A percentile compares a stretch with the other conserved stretches of the same genome.
phyloP scores from a whole-genome alignment of 169 alveolate species.

The Cryptosporidium ryanae region DNA sequence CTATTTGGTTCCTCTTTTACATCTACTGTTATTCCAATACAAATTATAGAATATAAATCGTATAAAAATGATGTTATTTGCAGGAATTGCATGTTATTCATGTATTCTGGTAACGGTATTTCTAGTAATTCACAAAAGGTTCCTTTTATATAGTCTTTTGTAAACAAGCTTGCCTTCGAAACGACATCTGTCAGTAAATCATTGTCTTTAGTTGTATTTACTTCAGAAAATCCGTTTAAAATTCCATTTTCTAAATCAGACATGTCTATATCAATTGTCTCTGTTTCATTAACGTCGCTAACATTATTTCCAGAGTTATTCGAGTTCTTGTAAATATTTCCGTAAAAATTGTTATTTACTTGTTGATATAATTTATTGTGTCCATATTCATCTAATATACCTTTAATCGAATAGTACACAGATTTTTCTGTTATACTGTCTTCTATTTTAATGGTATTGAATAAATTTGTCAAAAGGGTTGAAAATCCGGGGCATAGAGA shows the following conservation, averaged over 20 bases:
- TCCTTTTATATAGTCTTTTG: constrained; percentile 56
- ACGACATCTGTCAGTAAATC: background rate
- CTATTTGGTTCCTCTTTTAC: constrained; percentile 42
- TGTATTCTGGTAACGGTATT: constrained; percentile 45
- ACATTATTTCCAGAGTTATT: background rate
- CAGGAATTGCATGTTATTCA: constrained; percentile 45
- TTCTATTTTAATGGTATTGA: constrained; percentile 45
- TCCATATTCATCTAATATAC: constrained; percentile 50
- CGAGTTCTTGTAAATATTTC: background rate
- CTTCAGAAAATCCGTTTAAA: constrained; percentile 11
- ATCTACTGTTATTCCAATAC: constrained; percentile 64
- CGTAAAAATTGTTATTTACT: background rate
- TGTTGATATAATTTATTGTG: background rate
- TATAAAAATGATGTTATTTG: constrained; percentile 46
- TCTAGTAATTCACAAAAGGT: constrained; percentile 49
- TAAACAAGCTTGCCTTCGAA: constrained; percentile 22
- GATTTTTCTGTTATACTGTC: constrained; percentile 36
- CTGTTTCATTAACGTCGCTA: background rate
- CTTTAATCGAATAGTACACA: constrained; percentile 19
- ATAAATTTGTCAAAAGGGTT: constrained; percentile 34
- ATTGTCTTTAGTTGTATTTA: constrained; percentile 1
- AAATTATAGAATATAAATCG: constrained; percentile 28
- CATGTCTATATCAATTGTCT: constrained; percentile 1
- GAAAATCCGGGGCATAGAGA: constrained; percentile 72
- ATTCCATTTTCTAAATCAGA: constrained; percentile 59